Base-by-base conservation (phyloP, 345 rosid species). In the Durio zibethinus region DNA sequence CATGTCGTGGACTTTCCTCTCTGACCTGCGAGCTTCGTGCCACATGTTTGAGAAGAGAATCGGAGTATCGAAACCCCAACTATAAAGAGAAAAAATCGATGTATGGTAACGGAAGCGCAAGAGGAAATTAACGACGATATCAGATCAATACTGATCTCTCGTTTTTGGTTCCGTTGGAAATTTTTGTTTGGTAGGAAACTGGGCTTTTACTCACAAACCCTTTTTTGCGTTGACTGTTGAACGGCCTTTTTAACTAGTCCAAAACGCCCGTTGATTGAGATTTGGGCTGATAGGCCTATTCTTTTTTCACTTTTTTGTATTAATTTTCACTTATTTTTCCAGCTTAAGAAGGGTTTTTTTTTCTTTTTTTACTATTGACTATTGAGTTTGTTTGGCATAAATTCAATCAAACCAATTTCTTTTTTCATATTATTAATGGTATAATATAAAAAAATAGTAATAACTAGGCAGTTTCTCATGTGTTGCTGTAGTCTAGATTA, bases 21-120 rank as follows among this genome's bases (percentile, higher is more conserved):
- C 99, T 86, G 99, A 94, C 85, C 97, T 88, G 80, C 99, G 87
- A 79, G 98, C 99, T 83, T 97, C 99, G 85, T 97, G 98, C 99
- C 99, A 97, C 99, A 97, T 94, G 91, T 78, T 83, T 21, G 45
- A 25, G 27, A n/a, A 50, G 0, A n/a, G 16, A 65, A 65, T 10
- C 48, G 48, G 18, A 29, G 59, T 18, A 31, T 10, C 1, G 61
- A 50, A 71, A 71, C 74, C 78, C 38, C 12, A 60, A 48, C 25
- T 60, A 12, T 1, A 56, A 45, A n/a, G 71, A 62, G 20, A 16
- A 59, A 45, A 33, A 12, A 35, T 25, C 60, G 54, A 57, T 8
- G 43, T 10, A 23, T 71, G 61, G 12, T 0, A 40, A 23, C 0
- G 23, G 20, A 29, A 8, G 45, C 31, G 16, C n/a, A 75, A 15